Evolutionary conservation across 495 filamentous ascomycete genomes (phyloP), one percentile per base, ranked within the genome.

Genomic region (Penicillium roqueforti): DNA sequence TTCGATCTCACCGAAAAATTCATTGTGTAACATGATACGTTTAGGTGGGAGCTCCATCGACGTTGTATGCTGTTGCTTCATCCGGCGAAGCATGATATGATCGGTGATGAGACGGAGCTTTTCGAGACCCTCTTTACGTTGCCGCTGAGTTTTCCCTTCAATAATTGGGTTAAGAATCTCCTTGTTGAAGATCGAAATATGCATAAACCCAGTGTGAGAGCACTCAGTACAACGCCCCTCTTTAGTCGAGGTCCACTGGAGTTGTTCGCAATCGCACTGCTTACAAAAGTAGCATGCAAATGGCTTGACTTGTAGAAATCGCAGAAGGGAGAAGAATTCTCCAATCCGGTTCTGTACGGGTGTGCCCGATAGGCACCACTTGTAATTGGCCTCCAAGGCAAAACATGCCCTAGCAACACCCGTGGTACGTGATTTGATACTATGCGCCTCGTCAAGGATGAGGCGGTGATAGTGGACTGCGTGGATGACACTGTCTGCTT

Each of bases 291-390:
- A 97, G 68, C 85, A 89, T 3, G 92, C 87, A 67, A 96, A 97
- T 4, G 93, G 93, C 8, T 76, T 77, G 38, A 96, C 78, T 68
- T 92, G 84, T 28, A 98, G 78, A 66, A 98, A 98, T 3, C 92
- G 86, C 29, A 98, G 75, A 4, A 97, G 78, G 3, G 93, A 96
- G 66, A 97, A 97, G 72, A 97, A 93, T 63, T 98, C 93, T 49
- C 92, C 93, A 60, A 97, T 97, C 29, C 93, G 87, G 65, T 97
- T 96, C 62, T 97, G 93, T 9, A 97, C 82, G 0, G 93, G 93
- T 4, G 93, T 98, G 4, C 93, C 93, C 43, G 87, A 92, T 26
- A 97, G 80, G 62, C 93, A 98, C 88, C 93, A 96, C 56, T 92
- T 95, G 66, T 92, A 92, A 14, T 80, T 82, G 49, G 86, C 87